phyloP scores from a whole-genome alignment of 257 asterid genomes.

The Apocynum venetum region DNA sequence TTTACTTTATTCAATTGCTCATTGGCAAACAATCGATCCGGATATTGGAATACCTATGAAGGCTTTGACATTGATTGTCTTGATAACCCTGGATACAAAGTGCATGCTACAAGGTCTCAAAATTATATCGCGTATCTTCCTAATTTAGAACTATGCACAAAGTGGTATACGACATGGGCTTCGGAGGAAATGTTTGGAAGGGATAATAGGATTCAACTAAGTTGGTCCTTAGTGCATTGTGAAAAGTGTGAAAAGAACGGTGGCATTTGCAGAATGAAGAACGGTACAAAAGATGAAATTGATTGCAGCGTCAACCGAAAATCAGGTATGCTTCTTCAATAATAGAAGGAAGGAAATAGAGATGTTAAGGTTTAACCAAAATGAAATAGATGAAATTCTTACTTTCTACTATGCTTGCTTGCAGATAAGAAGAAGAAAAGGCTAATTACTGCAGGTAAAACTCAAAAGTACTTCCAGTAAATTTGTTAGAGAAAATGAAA shows the following conservation, averaged over 20 bases:
- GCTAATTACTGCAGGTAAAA: not conserved
- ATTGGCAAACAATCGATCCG: not conserved
- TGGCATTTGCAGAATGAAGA: slow-evolving; percentile 5
- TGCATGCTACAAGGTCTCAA: not conserved
- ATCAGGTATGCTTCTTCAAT: slow-evolving; percentile 7
- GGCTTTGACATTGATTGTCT: not conserved
- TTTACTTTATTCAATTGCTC: slow-evolving; percentile 14
- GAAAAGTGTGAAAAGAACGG: slow-evolving; percentile 1
- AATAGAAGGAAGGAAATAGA: not conserved
- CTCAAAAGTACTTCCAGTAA: not conserved
- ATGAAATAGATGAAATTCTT: not conserved
- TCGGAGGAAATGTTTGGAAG: not conserved
- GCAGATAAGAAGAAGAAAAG: not conserved
- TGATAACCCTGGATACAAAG: slow-evolving; percentile 7
- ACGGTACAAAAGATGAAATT: not conserved
- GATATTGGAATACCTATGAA: not conserved
- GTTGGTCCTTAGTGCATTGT: slow-evolving; percentile 6
- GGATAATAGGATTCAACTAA: not conserved
- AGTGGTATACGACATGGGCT: slow-evolving; percentile 2
- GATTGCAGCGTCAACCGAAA: not conserved
- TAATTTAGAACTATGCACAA: slow-evolving; percentile 9
- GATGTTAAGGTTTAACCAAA: too few species aligned
- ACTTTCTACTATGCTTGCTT: not conserved
- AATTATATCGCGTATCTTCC: fast-evolving
- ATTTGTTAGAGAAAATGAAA: not conserved